phyloP scores from a whole-genome alignment of 202 grass and related monocot genomes.

The Digitaria exilis region DNA sequence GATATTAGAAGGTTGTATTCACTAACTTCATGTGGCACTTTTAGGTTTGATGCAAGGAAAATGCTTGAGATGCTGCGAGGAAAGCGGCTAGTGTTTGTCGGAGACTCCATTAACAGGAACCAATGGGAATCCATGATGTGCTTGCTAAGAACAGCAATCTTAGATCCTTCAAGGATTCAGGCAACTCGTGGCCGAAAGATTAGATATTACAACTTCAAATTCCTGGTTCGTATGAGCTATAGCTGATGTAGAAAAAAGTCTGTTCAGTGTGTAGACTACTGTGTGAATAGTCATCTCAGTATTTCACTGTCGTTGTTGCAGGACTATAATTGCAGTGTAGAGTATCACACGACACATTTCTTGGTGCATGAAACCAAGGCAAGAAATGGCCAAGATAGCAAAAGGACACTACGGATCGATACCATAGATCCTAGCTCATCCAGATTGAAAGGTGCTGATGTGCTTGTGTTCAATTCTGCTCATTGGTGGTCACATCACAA shows the following conservation, averaged over 20 bases:
- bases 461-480: slow-evolving; percentile 93
- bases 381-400: slow-evolving; percentile 57
- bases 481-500: slow-evolving; percentile 99
- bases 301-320: slow-evolving; percentile 43
- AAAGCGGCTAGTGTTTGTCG: slow-evolving; percentile 76
- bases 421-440: slow-evolving; percentile 68
- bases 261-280: slow-evolving; percentile 1
- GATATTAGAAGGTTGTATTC: background rate
- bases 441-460: slow-evolving; percentile 75
- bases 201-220: slow-evolving; percentile 84
- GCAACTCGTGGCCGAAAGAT: slow-evolving; percentile 65
- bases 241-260: background rate
- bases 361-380: slow-evolving; percentile 83
- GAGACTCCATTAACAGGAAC: slow-evolving; percentile 94
- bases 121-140: slow-evolving; percentile 99
- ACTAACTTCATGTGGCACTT: slow-evolving; percentile 14
- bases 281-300: slow-evolving; percentile 25
- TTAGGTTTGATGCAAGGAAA: slow-evolving; percentile 72
- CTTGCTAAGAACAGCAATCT: slow-evolving; percentile 58
- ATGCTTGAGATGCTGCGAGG: slow-evolving; percentile 71
- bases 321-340: slow-evolving; percentile 92
- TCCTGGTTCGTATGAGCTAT: slow-evolving; percentile 56
- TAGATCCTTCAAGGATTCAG: slow-evolving; percentile 66
- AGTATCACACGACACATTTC: slow-evolving; percentile 88
- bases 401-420: slow-evolving; percentile 64